A percentile compares a stretch with the other conserved stretches of the same genome.
Evolutionary conservation across 2,329 filamentous ascomycete species (phyloP).

Genomic region (Fusarium oligoseptatum): DNA sequence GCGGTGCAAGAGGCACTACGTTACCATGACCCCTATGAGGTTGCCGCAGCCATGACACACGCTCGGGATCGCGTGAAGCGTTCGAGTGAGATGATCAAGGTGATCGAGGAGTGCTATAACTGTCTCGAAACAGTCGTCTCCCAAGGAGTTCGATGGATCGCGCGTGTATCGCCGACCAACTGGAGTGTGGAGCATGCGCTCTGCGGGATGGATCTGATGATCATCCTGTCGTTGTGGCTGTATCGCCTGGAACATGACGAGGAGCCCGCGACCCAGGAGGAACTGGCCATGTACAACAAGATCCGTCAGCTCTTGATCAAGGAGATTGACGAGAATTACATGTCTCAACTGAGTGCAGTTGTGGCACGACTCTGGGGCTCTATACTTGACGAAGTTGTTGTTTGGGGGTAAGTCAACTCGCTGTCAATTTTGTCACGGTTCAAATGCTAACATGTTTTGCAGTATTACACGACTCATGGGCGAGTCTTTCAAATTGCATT

Average conservation of each 20-base stretch:
- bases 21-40: conserved; percentile 97
- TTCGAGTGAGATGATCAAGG: conserved; percentile 97
- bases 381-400: conserved; percentile 98
- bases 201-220: conserved; percentile 96
- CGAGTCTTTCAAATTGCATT: conserved; percentile 96
- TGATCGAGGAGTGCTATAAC: conserved; percentile 97
- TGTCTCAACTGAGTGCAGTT: conserved; percentile 90
- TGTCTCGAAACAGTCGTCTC: conserved; percentile 96
- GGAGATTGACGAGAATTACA: conserved; percentile 85
- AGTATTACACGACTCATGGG: conserved; percentile 97
- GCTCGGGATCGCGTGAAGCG: conserved; percentile 95
- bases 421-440: background rate
- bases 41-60: conserved; percentile 95
- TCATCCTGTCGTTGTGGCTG: conserved; percentile 97
- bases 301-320: conserved; percentile 91
- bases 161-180: conserved; percentile 96
- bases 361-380: conserved; percentile 96
- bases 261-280: conserved; percentile 86
- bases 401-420: conserved; percentile 88
- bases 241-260: conserved; percentile 99
- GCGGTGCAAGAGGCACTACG: conserved; percentile 95
- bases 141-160: conserved; percentile 97
- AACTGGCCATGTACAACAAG: conserved; percentile 92
- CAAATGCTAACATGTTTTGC: conserved; percentile 39
- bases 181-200: conserved; percentile 99